phyloP scores from a whole-genome alignment of 805 yeast genomes.

The Pichia nakasei region DNA sequence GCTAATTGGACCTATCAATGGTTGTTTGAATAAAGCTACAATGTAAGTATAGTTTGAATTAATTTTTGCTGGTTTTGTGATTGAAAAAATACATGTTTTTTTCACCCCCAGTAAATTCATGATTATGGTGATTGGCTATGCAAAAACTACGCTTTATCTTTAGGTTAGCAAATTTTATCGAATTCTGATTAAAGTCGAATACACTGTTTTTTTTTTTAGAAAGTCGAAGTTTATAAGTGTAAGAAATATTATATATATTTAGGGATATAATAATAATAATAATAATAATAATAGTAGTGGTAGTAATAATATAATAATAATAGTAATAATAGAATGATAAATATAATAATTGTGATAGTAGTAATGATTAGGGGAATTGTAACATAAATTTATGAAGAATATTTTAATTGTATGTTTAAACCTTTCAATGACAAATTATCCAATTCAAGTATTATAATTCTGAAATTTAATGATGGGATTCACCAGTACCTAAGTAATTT shows the following conservation, averaged over 20 bases:
- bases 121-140: no score
- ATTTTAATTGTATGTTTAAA: no score
- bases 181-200: no score
- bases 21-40: conserved; percentile 42
- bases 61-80: no score
- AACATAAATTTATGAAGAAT: no score
- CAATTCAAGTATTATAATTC: not conserved
- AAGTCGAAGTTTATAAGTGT: not conserved
- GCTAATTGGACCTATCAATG: conserved; percentile 37
- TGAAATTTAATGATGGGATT: conserved; percentile 42
- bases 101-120: no score
- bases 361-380: no score
- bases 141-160: no score
- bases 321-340: not conserved
- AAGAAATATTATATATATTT: not conserved
- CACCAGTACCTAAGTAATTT: conserved; percentile 76
- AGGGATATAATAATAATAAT: not conserved
- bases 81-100: no score
- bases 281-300: not conserved
- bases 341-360: conserved; percentile 4
- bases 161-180: no score
- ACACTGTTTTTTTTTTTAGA: no score
- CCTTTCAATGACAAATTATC: not conserved
- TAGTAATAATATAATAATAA: not conserved
- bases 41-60: conserved; percentile 31